These are phyloP conservation scores for Aspergillus quadricinctus DNA, from an alignment of 2,329 filamentous ascomycete genomes.

Conservation along the genomic window DNA sequence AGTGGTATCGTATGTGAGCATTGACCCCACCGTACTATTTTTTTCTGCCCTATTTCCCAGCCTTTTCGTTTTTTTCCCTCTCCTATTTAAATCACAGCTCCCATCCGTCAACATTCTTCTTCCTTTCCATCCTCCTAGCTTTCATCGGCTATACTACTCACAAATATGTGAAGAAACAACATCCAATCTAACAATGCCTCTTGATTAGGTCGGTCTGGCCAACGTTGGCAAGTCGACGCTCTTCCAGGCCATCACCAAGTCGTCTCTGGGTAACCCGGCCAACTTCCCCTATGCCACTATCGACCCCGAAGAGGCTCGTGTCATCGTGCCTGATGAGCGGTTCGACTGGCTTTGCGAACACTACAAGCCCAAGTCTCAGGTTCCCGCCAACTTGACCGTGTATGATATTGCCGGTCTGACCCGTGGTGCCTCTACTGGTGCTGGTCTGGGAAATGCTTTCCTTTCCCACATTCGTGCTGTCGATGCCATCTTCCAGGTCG, in stretches of 20 bases:
- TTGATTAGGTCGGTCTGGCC: slow-evolving; percentile 80
- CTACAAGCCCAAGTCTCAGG: slow-evolving; percentile 94
- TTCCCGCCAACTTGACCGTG: slow-evolving; percentile 96
- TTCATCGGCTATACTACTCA: not conserved
- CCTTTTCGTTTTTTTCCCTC: slow-evolving; percentile 22
- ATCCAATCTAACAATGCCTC: slow-evolving; percentile 8
- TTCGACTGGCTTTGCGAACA: slow-evolving; percentile 95
- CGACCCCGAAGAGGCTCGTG: slow-evolving; percentile 95
- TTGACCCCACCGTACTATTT: slow-evolving; percentile 30
- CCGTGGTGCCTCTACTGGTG: slow-evolving; percentile 91
- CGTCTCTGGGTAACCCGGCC: slow-evolving; percentile 92
- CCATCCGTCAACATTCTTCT: not conserved
- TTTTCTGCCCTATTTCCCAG: slow-evolving; percentile 24
- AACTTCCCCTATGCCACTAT: slow-evolving; percentile 99
- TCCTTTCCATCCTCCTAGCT: slow-evolving; percentile 8
- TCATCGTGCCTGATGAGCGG: slow-evolving; percentile 91
- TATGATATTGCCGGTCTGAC: slow-evolving; percentile 98
- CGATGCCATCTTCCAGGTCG: slow-evolving; percentile 96
- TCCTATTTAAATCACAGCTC: slow-evolving; percentile 3
- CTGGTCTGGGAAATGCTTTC: slow-evolving; percentile 95
- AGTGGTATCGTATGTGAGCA: slow-evolving; percentile 89
- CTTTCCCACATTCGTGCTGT: slow-evolving; percentile 97
- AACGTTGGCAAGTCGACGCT: slow-evolving; percentile 99
- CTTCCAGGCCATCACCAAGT: slow-evolving; percentile 99
- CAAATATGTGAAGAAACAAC: not conserved